A percentile compares a stretch with the other conserved stretches of the same genome.
These are phyloP conservation scores for Trichosporon sp. DNA, from an alignment of 1,284 basidiomycete species.

Conservation along the genomic window DNA sequence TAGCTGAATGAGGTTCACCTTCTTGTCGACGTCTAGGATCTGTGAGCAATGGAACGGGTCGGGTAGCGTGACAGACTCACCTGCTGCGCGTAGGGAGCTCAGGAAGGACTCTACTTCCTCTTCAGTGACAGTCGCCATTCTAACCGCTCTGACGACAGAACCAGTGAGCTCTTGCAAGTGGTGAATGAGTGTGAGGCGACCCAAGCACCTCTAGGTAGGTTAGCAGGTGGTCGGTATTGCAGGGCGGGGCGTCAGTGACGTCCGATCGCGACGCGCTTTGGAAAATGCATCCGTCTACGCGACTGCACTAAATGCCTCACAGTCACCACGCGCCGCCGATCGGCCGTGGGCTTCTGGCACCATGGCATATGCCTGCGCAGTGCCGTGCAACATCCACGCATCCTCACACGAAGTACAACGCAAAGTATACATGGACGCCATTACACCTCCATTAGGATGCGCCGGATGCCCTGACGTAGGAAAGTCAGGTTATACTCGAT, in stretches of 20 bases:
- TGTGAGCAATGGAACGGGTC: background rate
- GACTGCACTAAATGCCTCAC: background rate
- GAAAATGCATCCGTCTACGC: background rate
- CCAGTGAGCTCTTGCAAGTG: background rate
- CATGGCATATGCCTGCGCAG: too few species aligned
- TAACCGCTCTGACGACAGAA: too few species aligned
- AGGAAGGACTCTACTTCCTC: constrained; percentile 37
- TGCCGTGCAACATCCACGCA: too few species aligned
- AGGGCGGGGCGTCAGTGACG: background rate
- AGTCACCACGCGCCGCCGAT: too few species aligned
- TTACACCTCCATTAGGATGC: constrained; percentile 44
- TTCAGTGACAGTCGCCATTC: constrained; percentile 23
- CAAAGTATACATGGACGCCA: background rate
- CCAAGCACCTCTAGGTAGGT: background rate
- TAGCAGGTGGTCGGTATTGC: background rate
- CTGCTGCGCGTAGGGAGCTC: constrained; percentile 32
- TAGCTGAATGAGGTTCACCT: constrained; percentile 45
- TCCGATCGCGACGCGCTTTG: background rate
- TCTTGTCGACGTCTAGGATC: constrained; percentile 41
- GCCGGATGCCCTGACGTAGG: constrained; percentile 57
- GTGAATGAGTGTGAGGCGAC: background rate
- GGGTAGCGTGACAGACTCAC: constrained; percentile 18
- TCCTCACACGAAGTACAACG: background rate
- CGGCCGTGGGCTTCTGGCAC: too few species aligned
- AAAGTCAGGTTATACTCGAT: constrained; percentile 92